Base-by-base conservation (phyloP, 768 basidiomycete species). In the Grammothele lineata region DNA sequence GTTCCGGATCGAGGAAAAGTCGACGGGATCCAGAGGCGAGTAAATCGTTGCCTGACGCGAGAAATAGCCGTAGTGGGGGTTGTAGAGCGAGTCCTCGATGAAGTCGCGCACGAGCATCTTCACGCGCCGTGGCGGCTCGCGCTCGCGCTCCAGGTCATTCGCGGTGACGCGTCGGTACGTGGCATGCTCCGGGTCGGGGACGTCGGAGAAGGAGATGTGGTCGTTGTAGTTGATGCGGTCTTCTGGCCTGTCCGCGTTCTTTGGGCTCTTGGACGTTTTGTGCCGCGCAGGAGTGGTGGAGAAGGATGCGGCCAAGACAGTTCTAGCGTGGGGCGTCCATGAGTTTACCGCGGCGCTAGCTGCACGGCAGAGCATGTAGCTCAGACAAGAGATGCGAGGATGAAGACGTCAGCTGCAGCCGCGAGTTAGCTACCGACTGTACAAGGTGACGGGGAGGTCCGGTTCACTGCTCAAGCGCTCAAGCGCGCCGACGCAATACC, bases 31-130 rank as follows among this genome's bases (percentile, higher is more conserved):
- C 14, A 79, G 70, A 1, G 80, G 72, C 32, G 83, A 82, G 64
- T 96, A 91, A 54, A 99, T 98, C 37, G 82, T 86, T 1, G 89
- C 95, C 59, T 92, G 87, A 58, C 87, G 87, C 24, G 92, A 83
- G 64, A 99, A 98, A 69, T 99, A 99, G 30, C 96, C 96, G 62
- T 99, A 98, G 65, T 94, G 70, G 3, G 92, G 94, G 64, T 99
- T 98, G 71, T 99, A 99, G 30, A 99, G 68, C 7, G 89, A 85
- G 63, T 99, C 96, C 61, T 98, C 92, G 51, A 99, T 92, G 63
- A 87, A 99, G 69, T 99, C 95, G 54, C 96, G 82, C 37, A 85
- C 83, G 27, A 98, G 83, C 91, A 97, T 94, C 66, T 88, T 91
- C 46, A 94, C 93, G 43, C 80, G 73, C 37, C 70, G 78, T 3